These are phyloP conservation scores for Aspergillus aculeatus DNA, from an alignment of 2,329 filamentous ascomycete genomes.

Conservation along the genomic window DNA sequence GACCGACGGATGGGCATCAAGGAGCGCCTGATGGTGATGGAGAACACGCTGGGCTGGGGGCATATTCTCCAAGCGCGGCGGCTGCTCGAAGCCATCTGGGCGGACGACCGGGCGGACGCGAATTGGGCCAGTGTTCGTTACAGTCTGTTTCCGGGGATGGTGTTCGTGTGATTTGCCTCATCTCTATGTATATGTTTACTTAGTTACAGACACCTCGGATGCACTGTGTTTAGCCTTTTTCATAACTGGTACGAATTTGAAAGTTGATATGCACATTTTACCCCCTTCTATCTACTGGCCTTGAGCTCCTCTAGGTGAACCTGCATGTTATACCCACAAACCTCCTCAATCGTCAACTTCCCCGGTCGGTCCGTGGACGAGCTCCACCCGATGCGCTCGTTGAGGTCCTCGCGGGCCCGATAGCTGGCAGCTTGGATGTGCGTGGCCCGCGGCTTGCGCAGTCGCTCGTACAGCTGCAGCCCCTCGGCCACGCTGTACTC, in stretches of 20 bases:
- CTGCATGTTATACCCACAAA: slow-evolving; percentile 33
- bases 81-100: slow-evolving; percentile 45
- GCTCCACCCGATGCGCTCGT: slow-evolving; percentile 32
- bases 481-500: slow-evolving; percentile 21
- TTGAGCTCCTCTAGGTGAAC: slow-evolving; percentile 10
- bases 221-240: no score
- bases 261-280: neutral
- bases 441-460: slow-evolving; percentile 32
- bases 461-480: slow-evolving; percentile 27
- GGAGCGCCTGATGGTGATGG: slow-evolving; percentile 46
- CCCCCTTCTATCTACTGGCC: neutral
- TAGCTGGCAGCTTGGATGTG: slow-evolving; percentile 31
- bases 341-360: slow-evolving; percentile 35
- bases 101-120: slow-evolving; percentile 16
- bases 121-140: slow-evolving; percentile 34
- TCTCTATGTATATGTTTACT: no score
- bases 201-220: no score
- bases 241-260: no score
- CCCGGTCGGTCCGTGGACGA: slow-evolving; percentile 24
- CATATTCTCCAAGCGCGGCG: slow-evolving; percentile 45
- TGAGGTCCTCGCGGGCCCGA: slow-evolving; percentile 26
- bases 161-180: slow-evolving; percentile 22
- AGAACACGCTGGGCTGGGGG: slow-evolving; percentile 45
- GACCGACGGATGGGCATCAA: slow-evolving; percentile 40
- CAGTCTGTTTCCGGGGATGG: slow-evolving; percentile 27